Evolutionary conservation across 2,329 filamentous ascomycete species (phyloP).

Genomic region (Achaetomium macrosporum): DNA sequence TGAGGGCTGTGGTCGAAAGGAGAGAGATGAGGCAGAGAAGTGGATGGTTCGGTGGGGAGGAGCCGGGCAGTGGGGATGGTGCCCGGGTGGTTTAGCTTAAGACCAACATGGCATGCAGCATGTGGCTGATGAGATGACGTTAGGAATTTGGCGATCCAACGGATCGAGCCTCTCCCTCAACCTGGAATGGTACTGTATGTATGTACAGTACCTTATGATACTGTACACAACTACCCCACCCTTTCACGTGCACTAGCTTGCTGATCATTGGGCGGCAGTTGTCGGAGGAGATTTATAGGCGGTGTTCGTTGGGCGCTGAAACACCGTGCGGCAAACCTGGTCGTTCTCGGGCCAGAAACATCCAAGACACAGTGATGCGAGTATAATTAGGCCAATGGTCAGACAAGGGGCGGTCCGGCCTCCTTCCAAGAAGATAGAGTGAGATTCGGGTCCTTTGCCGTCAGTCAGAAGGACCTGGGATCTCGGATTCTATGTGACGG

Average conservation of each 20-base stretch:
- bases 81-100: background rate
- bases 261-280: no score
- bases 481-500: no score
- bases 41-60: background rate
- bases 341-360: no score
- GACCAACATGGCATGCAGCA: slow-evolving; percentile 6
- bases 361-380: no score
- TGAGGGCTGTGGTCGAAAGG: background rate
- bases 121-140: slow-evolving; percentile 11
- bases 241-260: slow-evolving; percentile 1
- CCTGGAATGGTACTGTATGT: no score
- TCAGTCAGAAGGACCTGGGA: no score
- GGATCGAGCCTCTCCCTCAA: no score
- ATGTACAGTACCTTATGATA: no score
- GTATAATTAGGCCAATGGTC: background rate
- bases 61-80: slow-evolving; percentile 8
- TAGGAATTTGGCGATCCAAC: slow-evolving; percentile 4
- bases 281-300: no score
- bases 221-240: background rate
- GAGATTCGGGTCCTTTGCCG: no score
- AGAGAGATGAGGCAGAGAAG: background rate
- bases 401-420: no score
- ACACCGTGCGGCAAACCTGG: background rate
- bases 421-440: no score
- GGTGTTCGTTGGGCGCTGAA: background rate